These are phyloP conservation scores for Strobilomyces dryophilus DNA, from an alignment of 768 basidiomycete species.

Conservation along the genomic window DNA sequence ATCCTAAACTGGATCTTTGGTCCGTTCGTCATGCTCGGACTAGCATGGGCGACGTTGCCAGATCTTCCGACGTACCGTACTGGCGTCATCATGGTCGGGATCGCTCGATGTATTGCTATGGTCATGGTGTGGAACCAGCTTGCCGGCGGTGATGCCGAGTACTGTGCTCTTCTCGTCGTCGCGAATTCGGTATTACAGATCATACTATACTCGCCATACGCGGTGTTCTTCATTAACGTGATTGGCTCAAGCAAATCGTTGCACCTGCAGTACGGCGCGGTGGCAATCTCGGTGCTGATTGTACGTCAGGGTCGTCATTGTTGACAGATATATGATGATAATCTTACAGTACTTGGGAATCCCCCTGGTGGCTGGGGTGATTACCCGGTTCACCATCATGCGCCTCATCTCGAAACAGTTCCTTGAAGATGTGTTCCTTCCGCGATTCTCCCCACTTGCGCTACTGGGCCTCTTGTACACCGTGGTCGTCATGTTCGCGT, in stretches of 20 bases:
- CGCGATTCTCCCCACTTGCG: slow-evolving; percentile 61
- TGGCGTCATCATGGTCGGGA: slow-evolving; percentile 80
- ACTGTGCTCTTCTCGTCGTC: slow-evolving; percentile 77
- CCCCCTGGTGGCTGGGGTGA: slow-evolving; percentile 64
- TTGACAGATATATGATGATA: not conserved
- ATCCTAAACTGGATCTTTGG: slow-evolving; percentile 78
- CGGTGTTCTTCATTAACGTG: slow-evolving; percentile 69
- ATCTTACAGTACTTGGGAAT: slow-evolving; percentile 71
- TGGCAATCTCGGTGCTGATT: slow-evolving; percentile 66
- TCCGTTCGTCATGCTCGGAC: slow-evolving; percentile 78
- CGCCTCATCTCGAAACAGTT: slow-evolving; percentile 40
- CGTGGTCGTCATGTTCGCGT: slow-evolving; percentile 70
- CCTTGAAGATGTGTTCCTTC: slow-evolving; percentile 60
- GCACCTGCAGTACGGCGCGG: slow-evolving; percentile 52
- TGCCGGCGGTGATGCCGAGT: slow-evolving; percentile 62
- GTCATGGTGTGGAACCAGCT: slow-evolving; percentile 82
- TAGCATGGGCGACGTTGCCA: slow-evolving; percentile 83
- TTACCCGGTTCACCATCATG: slow-evolving; percentile 61
- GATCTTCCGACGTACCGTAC: slow-evolving; percentile 71
- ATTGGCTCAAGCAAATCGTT: slow-evolving; percentile 45
- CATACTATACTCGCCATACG: slow-evolving; percentile 60
- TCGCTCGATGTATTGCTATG: slow-evolving; percentile 45
- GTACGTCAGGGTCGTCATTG: slow-evolving; percentile 39
- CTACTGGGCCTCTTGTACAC: slow-evolving; percentile 80
- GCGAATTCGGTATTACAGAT: slow-evolving; percentile 80